Evolutionary conservation across 768 basidiomycete genomes (phyloP).

Genomic region (Nidularia pulvinata): DNA sequence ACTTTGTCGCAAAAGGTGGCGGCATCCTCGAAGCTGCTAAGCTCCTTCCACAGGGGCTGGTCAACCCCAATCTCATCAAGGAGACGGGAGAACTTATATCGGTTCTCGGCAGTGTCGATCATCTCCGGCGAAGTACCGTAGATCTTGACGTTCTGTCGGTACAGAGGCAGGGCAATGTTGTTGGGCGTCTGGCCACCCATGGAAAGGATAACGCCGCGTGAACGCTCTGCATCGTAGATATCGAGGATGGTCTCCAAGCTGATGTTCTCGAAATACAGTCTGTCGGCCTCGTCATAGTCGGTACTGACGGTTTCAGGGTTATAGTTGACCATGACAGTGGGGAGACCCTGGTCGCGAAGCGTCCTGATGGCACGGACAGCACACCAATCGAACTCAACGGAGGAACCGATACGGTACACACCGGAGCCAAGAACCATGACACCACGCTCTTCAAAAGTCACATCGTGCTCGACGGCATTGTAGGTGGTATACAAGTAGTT

Average conservation of each 20-base stretch:
- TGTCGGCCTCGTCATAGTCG: conserved; percentile 98
- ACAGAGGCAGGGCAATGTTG: conserved; percentile 95
- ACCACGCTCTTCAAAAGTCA: conserved; percentile 87
- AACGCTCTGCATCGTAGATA: conserved; percentile 91
- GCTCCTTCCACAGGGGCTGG: conserved; percentile 97
- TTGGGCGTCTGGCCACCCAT: conserved; percentile 99
- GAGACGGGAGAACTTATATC: conserved; percentile 99
- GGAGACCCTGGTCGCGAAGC: conserved; percentile 90
- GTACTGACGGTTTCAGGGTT: conserved; percentile 99
- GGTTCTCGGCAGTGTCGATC: conserved; percentile 99
- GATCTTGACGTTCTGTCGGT: conserved; percentile 91
- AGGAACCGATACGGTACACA: conserved; percentile 98
- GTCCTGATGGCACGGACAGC: conserved; percentile 97
- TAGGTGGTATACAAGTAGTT: conserved; percentile 99
- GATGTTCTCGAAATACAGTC: conserved; percentile 99
- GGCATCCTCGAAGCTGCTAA: conserved; percentile 90
- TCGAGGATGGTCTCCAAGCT: conserved; percentile 95
- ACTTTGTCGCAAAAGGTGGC: conserved; percentile 89
- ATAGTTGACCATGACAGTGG: conserved; percentile 99
- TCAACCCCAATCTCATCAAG: conserved; percentile 98
- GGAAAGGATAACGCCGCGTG: conserved; percentile 91
- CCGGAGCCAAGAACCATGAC: conserved; percentile 98
- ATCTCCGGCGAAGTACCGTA: conserved; percentile 99
- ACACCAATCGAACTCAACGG: conserved; percentile 99
- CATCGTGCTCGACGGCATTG: conserved; percentile 94